A percentile compares a stretch with the other conserved stretches of the same genome.
Evolutionary conservation across 225 moss, liverwort and hornwort species (phyloP).

Genomic region (Marchantia paleacea): DNA sequence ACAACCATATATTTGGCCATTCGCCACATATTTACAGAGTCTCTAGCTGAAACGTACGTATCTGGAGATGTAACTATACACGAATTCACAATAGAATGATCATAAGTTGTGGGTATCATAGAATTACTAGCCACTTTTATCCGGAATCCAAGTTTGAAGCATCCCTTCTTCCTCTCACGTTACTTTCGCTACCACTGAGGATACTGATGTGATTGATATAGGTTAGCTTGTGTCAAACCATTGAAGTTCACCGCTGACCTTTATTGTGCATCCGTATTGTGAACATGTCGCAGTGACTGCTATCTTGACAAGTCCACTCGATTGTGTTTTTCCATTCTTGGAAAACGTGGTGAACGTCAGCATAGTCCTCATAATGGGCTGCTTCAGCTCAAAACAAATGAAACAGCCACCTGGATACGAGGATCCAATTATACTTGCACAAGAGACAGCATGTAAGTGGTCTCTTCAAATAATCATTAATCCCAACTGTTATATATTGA

Average conservation of each 20-base stretch:
- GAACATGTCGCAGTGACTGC: slow-evolving; percentile 7
- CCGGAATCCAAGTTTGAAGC: neutral
- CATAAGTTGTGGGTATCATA: too few relatives aligned
- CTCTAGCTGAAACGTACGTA: neutral
- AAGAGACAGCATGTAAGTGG: slow-evolving; percentile 81
- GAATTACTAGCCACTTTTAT: too few relatives aligned
- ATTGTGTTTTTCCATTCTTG: slow-evolving; percentile 6
- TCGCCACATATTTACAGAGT: neutral
- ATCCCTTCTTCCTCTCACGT: too few relatives aligned
- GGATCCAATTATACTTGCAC: slow-evolving; percentile 60
- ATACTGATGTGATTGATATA: neutral
- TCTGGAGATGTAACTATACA: too few relatives aligned
- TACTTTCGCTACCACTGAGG: neutral
- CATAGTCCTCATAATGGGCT: slow-evolving; percentile 59
- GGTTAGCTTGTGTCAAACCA: neutral
- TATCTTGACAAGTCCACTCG: neutral
- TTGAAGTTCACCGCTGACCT: neutral
- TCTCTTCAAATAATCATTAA: neutral
- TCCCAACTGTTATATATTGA: too few relatives aligned
- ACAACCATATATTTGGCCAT: neutral
- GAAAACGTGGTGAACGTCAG: slow-evolving; percentile 20
- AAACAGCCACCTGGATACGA: slow-evolving; percentile 69
- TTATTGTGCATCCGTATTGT: neutral
- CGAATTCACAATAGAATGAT: too few relatives aligned
- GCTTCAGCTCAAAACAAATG: slow-evolving; percentile 59